Conservation (phyloP, 1,284 basidiomycete species). For the Gymnopus androsaceus region DNA sequence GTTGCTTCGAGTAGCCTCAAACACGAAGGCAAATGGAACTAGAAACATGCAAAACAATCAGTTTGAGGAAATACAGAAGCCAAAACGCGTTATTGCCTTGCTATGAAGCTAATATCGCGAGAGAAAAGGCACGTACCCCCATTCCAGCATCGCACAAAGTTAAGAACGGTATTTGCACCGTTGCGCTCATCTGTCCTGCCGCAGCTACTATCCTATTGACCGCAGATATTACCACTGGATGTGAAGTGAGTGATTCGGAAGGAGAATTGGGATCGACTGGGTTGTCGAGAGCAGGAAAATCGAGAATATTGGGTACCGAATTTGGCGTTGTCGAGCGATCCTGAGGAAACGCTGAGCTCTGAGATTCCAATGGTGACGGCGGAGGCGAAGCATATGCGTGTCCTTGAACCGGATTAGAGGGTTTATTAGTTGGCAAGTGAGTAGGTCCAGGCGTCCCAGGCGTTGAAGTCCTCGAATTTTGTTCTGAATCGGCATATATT, state of each 20-base stretch:
- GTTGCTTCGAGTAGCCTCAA: conserved; percentile 68
- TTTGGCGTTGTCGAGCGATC: conserved; percentile 4
- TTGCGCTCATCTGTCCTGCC: conserved; percentile 61
- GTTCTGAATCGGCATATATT: conserved; percentile 43
- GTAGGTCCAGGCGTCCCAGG: conserved; percentile 19
- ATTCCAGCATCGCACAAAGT: conserved; percentile 67
- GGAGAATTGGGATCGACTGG: conserved; percentile 47
- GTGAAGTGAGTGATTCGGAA: conserved; percentile 54
- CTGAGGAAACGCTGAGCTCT: conserved; percentile 4
- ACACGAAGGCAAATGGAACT: conserved; percentile 74
- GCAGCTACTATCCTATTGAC: conserved; percentile 66
- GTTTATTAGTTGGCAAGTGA: conserved; percentile 19
- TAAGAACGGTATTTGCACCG: conserved; percentile 66
- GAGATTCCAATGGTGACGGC: conserved; percentile 35
- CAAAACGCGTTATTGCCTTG: too few relatives aligned
- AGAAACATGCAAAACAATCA: conserved; percentile 1
- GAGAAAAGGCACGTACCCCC: conserved; percentile 47
- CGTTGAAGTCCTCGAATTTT: conserved; percentile 3
- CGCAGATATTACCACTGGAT: conserved; percentile 59
- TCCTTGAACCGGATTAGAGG: conserved; percentile 5
- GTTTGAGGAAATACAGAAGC: background rate
- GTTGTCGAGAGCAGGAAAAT: conserved; percentile 62
- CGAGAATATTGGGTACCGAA: conserved; percentile 30
- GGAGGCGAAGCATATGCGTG: conserved; percentile 44
- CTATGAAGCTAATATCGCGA: too few relatives aligned